phyloP scores from a whole-genome alignment of 2,329 filamentous ascomycete species.

The Coniosporium tulheliwenetii region DNA sequence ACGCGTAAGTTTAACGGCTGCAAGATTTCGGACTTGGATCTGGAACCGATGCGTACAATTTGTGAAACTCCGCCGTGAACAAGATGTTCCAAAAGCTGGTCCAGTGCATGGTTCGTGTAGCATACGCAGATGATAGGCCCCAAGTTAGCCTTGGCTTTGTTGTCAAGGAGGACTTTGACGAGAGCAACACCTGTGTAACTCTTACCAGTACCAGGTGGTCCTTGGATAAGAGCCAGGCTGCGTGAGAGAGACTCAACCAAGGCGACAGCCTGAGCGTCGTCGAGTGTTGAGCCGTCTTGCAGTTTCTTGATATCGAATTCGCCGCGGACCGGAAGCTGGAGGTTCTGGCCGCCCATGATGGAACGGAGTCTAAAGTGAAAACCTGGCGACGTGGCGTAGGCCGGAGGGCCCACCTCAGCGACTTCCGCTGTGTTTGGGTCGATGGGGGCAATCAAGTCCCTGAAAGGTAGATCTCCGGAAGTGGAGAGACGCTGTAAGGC shows the following conservation, averaged over 20 bases:
- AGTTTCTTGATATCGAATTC: slow-evolving; percentile 16
- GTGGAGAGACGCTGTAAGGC: slow-evolving; percentile 37
- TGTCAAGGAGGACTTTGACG: slow-evolving; percentile 39
- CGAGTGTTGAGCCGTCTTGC: slow-evolving; percentile 28
- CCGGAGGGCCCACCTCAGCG: slow-evolving; percentile 26
- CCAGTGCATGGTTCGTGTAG: slow-evolving; percentile 39
- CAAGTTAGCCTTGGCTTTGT: slow-evolving; percentile 16
- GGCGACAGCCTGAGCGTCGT: slow-evolving; percentile 33
- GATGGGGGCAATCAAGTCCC: slow-evolving; percentile 12
- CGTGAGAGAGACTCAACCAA: slow-evolving; percentile 37
- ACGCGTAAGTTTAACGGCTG: slow-evolving; percentile 33
- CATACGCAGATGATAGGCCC: slow-evolving; percentile 33
- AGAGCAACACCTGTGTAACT: slow-evolving; percentile 43
- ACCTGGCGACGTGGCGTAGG: slow-evolving; percentile 30
- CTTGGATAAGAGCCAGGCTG: slow-evolving; percentile 47
- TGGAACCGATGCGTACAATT: slow-evolving; percentile 46
- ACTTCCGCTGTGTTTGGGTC: slow-evolving; percentile 4
- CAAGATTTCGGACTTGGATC: slow-evolving; percentile 39
- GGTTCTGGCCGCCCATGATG: slow-evolving; percentile 5
- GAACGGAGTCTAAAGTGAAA: slow-evolving; percentile 34
- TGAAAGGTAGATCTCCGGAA: slow-evolving; percentile 13
- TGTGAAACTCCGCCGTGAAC: slow-evolving; percentile 29
- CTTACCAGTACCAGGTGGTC: slow-evolving; percentile 57
- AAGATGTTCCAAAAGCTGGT: slow-evolving; percentile 46
- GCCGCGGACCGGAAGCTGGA: slow-evolving; percentile 13